Evolutionary conservation across 768 basidiomycete genomes (phyloP).

Genomic region (Rhodotorula diobovata): DNA sequence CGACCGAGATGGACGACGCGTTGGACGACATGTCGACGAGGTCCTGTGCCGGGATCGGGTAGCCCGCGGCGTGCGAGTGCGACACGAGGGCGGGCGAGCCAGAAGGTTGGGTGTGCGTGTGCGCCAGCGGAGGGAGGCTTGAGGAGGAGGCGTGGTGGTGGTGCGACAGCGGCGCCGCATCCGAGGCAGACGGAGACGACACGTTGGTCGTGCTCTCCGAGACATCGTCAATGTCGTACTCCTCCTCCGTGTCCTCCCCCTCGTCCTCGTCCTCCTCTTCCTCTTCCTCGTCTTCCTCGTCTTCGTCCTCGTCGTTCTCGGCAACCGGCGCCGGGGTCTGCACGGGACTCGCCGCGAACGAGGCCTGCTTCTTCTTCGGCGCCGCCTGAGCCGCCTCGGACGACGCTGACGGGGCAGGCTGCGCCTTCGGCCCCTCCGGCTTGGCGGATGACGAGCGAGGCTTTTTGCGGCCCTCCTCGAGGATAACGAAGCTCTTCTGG

Average conservation of each 20-base stretch:
- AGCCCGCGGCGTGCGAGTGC: neutral
- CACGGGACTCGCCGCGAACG: neutral
- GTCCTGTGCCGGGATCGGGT: neutral
- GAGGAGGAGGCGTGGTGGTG: neutral
- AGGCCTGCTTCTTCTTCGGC: conserved; percentile 4
- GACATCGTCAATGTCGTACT: conserved; percentile 88
- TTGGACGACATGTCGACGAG: conserved; percentile 6
- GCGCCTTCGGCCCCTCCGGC: neutral
- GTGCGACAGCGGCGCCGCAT: neutral
- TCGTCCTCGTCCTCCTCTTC: conserved; percentile 52
- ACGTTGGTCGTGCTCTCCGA: conserved; percentile 50
- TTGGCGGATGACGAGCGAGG: conserved; percentile 2
- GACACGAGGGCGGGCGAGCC: neutral
- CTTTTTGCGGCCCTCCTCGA: conserved; percentile 47
- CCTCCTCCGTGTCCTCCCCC: conserved; percentile 46
- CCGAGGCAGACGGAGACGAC: conserved; percentile 19
- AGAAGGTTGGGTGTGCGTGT: neutral
- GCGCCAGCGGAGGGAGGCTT: neutral
- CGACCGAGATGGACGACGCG: conserved; percentile 19
- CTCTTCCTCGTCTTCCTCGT: conserved; percentile 43
- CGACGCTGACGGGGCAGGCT: neutral
- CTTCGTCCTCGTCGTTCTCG: neutral
- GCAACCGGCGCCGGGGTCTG: neutral
- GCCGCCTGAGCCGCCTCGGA: too few relatives aligned
- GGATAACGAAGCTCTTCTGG: conserved; percentile 97